phyloP scores from a whole-genome alignment of 1,139 yeast species.

The Wickerhamomyces sp. region DNA sequence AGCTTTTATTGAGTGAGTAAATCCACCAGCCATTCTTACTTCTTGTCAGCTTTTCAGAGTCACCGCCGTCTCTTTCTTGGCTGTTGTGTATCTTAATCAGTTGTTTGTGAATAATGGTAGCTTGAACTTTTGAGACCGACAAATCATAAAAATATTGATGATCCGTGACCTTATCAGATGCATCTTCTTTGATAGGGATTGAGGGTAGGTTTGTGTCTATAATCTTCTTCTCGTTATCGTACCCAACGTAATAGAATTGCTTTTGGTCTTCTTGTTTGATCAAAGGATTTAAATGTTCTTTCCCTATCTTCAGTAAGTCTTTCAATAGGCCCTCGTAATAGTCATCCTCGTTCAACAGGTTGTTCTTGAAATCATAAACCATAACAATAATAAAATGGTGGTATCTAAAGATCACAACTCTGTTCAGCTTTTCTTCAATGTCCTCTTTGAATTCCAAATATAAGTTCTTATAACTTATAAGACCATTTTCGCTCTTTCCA shows the following conservation, averaged over 20 bases:
- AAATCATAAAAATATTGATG: constrained; percentile 13
- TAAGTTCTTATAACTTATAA: constrained; percentile 15
- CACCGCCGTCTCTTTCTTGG: constrained; percentile 3
- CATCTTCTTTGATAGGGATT: constrained; percentile 14
- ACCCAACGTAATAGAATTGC: constrained; percentile 14
- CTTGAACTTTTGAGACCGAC: constrained; percentile 9
- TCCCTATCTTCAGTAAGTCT: constrained; percentile 1
- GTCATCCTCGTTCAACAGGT: constrained; percentile 10
- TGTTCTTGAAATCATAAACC: constrained; percentile 15
- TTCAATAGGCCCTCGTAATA: constrained; percentile 11
- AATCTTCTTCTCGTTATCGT: constrained; percentile 3
- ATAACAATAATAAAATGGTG: constrained; percentile 8
- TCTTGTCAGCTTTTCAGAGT: constrained; percentile 16
- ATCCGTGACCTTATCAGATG: constrained; percentile 6
- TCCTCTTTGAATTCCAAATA: constrained; percentile 12
- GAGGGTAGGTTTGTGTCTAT: constrained; percentile 19
- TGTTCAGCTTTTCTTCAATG: constrained; percentile 10
- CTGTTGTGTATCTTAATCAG: constrained; percentile 7
- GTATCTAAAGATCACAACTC: constrained; percentile 14
- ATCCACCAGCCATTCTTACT: constrained; percentile 23
- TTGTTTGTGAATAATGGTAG: constrained; percentile 15
- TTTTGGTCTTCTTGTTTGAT: constrained; percentile 1
- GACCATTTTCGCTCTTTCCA: constrained; percentile 11
- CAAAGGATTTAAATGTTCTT: constrained; percentile 3
- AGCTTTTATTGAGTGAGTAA: constrained; percentile 6